These are phyloP conservation scores for Paraphoma chrysanthemicola DNA, from an alignment of 2,329 filamentous ascomycete species.

Conservation along the genomic window DNA sequence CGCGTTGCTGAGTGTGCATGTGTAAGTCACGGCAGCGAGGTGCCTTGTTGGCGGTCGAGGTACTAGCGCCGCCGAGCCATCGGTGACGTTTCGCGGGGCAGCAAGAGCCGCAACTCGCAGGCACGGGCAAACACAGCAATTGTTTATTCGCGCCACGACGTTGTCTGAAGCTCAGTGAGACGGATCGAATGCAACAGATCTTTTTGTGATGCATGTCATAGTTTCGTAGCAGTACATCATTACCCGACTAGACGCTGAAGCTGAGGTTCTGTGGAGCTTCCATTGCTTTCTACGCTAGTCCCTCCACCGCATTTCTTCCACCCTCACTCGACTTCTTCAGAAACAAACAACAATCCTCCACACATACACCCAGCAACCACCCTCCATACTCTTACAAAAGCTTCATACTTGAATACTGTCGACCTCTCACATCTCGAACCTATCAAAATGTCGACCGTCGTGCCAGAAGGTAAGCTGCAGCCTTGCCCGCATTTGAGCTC, in stretches of 20 bases:
- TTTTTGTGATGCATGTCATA: neutral
- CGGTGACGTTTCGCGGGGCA: conserved; percentile 40
- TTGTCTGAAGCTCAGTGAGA: conserved; percentile 6
- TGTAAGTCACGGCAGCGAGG: conserved; percentile 12
- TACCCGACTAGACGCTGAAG: conserved; percentile 26
- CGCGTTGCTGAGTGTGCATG: conserved; percentile 12
- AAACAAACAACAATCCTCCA: conserved; percentile 27
- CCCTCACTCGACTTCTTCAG: conserved; percentile 32
- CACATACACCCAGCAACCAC: conserved; percentile 4
- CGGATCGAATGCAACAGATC: neutral
- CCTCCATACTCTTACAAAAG: neutral
- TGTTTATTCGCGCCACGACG: neutral
- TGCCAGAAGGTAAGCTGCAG: conserved; percentile 50
- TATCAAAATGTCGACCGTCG: conserved; percentile 40
- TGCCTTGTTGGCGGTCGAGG: conserved; percentile 27
- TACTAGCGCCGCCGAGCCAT: neutral
- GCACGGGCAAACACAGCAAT: conserved; percentile 8
- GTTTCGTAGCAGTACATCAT: conserved; percentile 16
- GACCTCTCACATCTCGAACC: conserved; percentile 4
- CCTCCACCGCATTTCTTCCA: conserved; percentile 47
- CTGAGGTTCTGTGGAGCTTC: conserved; percentile 44
- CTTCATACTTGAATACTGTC: conserved; percentile 1
- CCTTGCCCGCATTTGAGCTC: conserved; percentile 24
- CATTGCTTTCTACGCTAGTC: conserved; percentile 50
- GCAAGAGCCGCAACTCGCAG: conserved; percentile 29